Percentiles rank a stretch among this genome's conserved stretches.
phyloP scores from a whole-genome alignment of 192 early-diverging fungal genomes.

The Phlyctochytrium arcticum region DNA sequence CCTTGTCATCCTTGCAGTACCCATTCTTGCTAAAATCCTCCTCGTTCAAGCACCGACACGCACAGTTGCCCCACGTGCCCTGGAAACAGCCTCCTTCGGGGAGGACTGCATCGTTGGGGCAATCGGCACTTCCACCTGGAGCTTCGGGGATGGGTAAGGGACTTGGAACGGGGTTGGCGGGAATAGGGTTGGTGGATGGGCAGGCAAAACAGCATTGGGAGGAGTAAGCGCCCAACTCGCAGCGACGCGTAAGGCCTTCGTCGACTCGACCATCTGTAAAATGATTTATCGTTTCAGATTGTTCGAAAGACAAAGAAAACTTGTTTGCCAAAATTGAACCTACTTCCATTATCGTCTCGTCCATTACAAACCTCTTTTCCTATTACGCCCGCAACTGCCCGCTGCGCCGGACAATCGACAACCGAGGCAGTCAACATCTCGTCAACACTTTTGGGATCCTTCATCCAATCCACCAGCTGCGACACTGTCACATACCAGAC shows the following conservation, averaged over 20 bases:
- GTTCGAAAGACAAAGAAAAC: too few species aligned
- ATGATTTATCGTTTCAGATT: too few species aligned
- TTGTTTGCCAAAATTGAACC: too few species aligned
- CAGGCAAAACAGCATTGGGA: conserved; percentile 28
- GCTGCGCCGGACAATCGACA: conserved; percentile 1
- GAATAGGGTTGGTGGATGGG: conserved; percentile 8
- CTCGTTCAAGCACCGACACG: neutral
- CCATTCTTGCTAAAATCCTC: neutral
- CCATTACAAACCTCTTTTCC: conserved; percentile 32
- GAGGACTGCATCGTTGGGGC: neutral
- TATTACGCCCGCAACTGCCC: neutral
- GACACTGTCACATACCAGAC: conserved; percentile 21
- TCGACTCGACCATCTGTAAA: conserved; percentile 24
- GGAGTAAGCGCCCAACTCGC: conserved; percentile 1
- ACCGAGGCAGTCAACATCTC: neutral
- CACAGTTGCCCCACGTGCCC: conserved; percentile 6
- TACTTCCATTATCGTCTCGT: conserved; percentile 27
- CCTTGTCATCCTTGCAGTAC: conserved; percentile 1
- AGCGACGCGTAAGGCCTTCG: conserved; percentile 12
- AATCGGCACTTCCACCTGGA: too few species aligned
- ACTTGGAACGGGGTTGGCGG: conserved; percentile 10
- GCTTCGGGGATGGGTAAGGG: too few species aligned
- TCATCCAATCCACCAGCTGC: conserved; percentile 27
- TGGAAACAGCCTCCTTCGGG: neutral
- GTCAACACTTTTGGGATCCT: conserved; percentile 10